Evolutionary conservation across 805 yeast species (phyloP).

Genomic region (Ascoidea asiatica): DNA sequence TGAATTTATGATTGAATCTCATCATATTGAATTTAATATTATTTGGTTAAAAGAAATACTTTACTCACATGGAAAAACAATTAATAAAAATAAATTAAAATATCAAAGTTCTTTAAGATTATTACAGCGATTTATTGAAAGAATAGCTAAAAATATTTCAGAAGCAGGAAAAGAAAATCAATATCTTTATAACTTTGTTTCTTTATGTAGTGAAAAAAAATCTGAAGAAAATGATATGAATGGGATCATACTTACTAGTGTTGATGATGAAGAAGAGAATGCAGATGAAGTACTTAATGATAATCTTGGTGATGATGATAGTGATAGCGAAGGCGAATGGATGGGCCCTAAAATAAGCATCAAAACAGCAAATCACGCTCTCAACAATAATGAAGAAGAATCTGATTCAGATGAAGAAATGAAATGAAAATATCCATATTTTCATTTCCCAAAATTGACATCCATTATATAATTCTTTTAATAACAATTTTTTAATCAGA

Average conservation of each 20-base stretch:
- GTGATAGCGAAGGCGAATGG: constrained; percentile 21
- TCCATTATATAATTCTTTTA: too few species aligned
- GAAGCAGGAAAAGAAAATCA: constrained; percentile 37
- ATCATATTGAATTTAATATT: constrained; percentile 74
- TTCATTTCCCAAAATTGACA: too few species aligned
- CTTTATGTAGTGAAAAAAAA: too few species aligned
- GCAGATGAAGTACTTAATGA: constrained; percentile 18
- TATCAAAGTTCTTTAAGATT: constrained; percentile 55
- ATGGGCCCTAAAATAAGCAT: constrained; percentile 4
- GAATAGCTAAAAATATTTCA: constrained; percentile 65
- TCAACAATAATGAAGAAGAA: too few species aligned
- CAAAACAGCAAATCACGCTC: too few species aligned
- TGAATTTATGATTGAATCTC: constrained; percentile 49
- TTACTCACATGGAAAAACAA: constrained; percentile 64
- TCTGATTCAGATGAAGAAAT: neutral
- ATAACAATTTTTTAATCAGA: too few species aligned
- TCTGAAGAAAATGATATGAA: constrained; percentile 1
- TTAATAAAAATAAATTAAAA: constrained; percentile 45
- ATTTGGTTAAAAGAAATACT: constrained; percentile 67
- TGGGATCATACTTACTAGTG: constrained; percentile 7
- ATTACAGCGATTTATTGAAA: constrained; percentile 60
- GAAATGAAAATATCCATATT: too few species aligned
- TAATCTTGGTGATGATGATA: constrained; percentile 17
- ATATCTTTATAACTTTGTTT: constrained; percentile 36
- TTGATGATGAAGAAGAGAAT: constrained; percentile 14